Evolutionary conservation across 345 rosid species (phyloP).

Genomic region (Melaleuca alternifolia): DNA sequence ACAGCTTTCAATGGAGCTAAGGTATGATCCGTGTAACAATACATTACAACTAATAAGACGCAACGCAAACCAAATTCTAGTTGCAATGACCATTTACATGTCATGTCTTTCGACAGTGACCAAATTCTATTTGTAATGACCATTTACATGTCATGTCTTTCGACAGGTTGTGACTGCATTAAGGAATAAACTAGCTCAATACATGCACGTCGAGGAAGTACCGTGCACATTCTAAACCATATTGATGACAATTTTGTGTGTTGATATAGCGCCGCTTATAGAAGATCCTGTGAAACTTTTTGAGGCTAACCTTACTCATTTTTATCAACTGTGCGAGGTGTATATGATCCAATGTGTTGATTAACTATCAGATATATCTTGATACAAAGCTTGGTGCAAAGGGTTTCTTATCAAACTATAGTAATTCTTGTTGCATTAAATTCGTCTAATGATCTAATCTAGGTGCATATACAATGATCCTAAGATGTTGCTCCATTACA

Average conservation of each 20-base stretch:
- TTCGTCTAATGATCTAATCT: neutral
- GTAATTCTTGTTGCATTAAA: neutral
- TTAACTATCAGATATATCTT: neutral
- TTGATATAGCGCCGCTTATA: neutral
- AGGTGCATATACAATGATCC: neutral
- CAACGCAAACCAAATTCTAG: neutral
- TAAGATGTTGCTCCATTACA: neutral
- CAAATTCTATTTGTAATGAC: no score
- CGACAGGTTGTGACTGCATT: neutral
- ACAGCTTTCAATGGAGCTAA: neutral
- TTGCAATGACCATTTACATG: neutral
- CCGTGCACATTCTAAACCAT: neutral
- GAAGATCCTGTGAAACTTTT: neutral
- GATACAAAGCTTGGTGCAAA: neutral
- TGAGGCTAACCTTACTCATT: neutral
- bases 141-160: neutral
- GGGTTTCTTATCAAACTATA: neutral
- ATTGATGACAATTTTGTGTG: neutral
- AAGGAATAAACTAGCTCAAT: neutral
- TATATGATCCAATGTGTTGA: neutral
- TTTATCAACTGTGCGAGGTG: neutral
- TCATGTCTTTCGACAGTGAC: neutral
- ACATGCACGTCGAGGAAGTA: neutral
- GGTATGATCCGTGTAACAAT: neutral
- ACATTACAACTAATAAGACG: neutral